Percentiles rank a stretch among this genome's conserved stretches.
Conservation (phyloP, 371 early-diverging fungal genomes). For the Actinomortierella wolfii region DNA sequence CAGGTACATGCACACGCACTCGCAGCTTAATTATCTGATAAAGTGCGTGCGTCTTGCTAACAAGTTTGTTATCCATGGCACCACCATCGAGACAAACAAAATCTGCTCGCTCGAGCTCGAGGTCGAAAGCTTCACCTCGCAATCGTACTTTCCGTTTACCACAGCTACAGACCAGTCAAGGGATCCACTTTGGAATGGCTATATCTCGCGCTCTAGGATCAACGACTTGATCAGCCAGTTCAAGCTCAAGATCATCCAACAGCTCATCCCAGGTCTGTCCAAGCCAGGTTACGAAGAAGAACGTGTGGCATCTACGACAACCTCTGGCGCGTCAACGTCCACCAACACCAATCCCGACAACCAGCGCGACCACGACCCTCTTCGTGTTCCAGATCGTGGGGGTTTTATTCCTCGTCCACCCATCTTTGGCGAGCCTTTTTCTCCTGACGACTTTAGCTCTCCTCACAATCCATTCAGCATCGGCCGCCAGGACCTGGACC, state of each 20-base stretch:
- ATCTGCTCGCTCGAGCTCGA: constrained; percentile 62
- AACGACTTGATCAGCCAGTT: constrained; percentile 63
- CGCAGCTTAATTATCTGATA: constrained; percentile 70
- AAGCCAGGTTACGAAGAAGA: constrained; percentile 64
- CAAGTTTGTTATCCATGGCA: constrained; percentile 68
- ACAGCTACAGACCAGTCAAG: constrained; percentile 43
- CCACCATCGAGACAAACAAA: constrained; percentile 71
- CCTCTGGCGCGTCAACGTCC: constrained; percentile 2
- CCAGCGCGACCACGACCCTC: constrained; percentile 3
- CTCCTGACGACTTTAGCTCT: constrained; percentile 23
- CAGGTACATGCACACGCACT: constrained; percentile 73
- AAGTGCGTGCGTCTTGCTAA: constrained; percentile 69
- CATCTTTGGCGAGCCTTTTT: constrained; percentile 44
- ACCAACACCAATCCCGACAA: constrained; percentile 6
- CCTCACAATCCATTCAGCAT: constrained; percentile 25
- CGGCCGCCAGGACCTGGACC: constrained; percentile 47
- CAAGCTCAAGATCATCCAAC: constrained; percentile 69
- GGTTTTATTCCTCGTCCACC: constrained; percentile 37
- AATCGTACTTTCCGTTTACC: constrained; percentile 59
- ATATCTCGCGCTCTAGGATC: constrained; percentile 61
- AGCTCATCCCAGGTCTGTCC: constrained; percentile 67
- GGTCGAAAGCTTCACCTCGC: constrained; percentile 58
- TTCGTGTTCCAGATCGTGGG: constrained; percentile 11
- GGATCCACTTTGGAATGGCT: constrained; percentile 60
- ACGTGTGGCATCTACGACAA: not conserved